Base-by-base conservation (phyloP, 2,329 filamentous ascomycete genomes). In the Trichoderma sp. region DNA sequence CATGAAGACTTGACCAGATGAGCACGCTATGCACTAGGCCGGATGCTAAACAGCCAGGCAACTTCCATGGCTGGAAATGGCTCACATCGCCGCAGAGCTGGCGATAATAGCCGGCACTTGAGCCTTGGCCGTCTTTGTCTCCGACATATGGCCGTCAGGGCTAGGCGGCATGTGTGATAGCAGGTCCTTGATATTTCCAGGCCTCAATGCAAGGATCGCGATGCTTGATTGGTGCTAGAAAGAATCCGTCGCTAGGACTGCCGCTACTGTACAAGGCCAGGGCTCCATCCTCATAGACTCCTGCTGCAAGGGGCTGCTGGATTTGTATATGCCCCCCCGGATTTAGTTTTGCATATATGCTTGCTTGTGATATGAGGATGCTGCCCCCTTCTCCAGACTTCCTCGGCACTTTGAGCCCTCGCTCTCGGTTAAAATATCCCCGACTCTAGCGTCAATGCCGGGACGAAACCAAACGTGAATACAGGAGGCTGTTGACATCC, bases 111-210 rank as follows among this genome's bases (percentile, higher is more conserved):
- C 64, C 64, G 64, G 64, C 64, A 66, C 39, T 59, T 66, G 30
- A 43, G 64, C 4, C 64, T 43, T 59, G 13, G n/a, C 37, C 24
- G 21, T 34, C 28, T n/a, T 51, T 64, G 60, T 43, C 39, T 30
- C 64, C 64, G 64, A 66, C 64, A 46, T 59, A 66, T 59, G 52
- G 54, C 64, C 64, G 64, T 51, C 21, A 66, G n/a, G 39, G 64
- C 64, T 66, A 59, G 39, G 64, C 64, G 32, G 26, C 13, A 51
- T 58, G 49, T 26, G 64, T 43, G 39, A 43, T n/a, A 58, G 32
- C 13, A 34, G 13, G 32, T 34, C 13, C 28, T 49, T 58, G 54
- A 26, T 51, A 24, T 66, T 59, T 56, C 54, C 32, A 21, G 37
- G 16, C 54, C 26, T 66, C 34, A n/a, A 46, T 34, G 37, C 52